phyloP scores from a whole-genome alignment of 768 basidiomycete genomes.

The Lactarius hatsudake region DNA sequence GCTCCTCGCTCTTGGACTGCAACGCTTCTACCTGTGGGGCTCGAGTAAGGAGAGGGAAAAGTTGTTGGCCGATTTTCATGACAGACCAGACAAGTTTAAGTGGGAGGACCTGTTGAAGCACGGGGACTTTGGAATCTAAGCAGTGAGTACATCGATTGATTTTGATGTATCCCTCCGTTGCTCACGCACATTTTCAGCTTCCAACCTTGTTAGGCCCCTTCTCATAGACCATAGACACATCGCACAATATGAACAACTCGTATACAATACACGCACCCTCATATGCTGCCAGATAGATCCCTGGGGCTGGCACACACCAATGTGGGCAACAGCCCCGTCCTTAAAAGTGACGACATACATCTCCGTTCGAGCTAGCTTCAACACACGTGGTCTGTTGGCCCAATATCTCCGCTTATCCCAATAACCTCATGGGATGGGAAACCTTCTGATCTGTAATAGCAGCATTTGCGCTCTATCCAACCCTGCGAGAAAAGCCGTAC shows the following conservation, averaged over 20 bases:
- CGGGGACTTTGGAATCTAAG: slow-evolving; percentile 24
- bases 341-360: neutral
- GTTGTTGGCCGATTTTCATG: slow-evolving; percentile 71
- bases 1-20: slow-evolving; percentile 70
- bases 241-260: neutral
- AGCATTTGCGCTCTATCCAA: neutral
- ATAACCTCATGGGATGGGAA: no score
- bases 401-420: no score
- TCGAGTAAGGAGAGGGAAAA: slow-evolving; percentile 43
- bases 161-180: neutral
- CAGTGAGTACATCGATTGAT: neutral
- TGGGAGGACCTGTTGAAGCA: slow-evolving; percentile 77
- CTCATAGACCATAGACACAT: neutral
- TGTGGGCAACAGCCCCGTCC: neutral
- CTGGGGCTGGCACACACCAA: neutral
- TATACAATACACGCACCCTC: neutral
- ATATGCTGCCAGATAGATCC: no score
- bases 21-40: slow-evolving; percentile 81
- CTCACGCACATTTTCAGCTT: neutral
- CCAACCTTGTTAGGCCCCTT: neutral
- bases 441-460: no score
- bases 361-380: neutral
- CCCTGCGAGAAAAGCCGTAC: neutral
- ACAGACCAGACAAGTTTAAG: slow-evolving; percentile 71
- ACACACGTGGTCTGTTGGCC: no score